Evolutionary conservation across 1,284 basidiomycete species (phyloP).

Genomic region (Malassezia caprae): DNA sequence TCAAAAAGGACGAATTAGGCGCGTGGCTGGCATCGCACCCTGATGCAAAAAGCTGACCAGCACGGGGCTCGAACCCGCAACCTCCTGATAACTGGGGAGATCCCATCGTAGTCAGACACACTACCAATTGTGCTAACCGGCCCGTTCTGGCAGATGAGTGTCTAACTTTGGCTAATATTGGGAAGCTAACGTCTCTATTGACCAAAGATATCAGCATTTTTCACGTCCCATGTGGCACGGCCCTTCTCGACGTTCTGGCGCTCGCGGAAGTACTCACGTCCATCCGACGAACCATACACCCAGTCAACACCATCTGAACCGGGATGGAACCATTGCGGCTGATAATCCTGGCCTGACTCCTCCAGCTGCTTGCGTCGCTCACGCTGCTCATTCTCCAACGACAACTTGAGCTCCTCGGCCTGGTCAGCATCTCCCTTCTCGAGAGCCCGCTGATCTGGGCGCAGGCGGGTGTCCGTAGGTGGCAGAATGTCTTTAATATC

Average conservation of each 20-base stretch:
- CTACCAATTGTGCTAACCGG: constrained; percentile 23
- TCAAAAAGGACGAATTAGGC: background rate
- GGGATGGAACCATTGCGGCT: constrained; percentile 37
- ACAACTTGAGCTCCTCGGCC: constrained; percentile 66
- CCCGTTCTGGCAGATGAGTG: background rate
- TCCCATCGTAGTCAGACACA: constrained; percentile 22
- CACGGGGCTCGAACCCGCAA: constrained; percentile 26
- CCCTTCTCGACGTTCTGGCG: background rate
- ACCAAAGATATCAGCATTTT: constrained; percentile 1
- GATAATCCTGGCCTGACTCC: constrained; percentile 25
- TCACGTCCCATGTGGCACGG: background rate
- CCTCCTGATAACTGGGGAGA: constrained; percentile 17
- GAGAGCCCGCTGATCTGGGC: constrained; percentile 75
- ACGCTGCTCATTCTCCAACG: constrained; percentile 58
- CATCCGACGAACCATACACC: constrained; percentile 31
- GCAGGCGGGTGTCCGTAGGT: constrained; percentile 70
- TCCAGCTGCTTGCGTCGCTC: constrained; percentile 49
- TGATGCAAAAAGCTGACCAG: constrained; percentile 17
- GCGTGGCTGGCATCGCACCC: background rate
- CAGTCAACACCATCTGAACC: constrained; percentile 24
- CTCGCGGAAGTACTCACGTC: constrained; percentile 27
- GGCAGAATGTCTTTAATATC: constrained; percentile 63
- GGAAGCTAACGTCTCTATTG: background rate
- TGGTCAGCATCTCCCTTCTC: constrained; percentile 68
- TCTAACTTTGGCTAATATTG: background rate